Evolutionary conservation across 768 basidiomycete genomes (phyloP).

Genomic region (Butyriboletus loyo): DNA sequence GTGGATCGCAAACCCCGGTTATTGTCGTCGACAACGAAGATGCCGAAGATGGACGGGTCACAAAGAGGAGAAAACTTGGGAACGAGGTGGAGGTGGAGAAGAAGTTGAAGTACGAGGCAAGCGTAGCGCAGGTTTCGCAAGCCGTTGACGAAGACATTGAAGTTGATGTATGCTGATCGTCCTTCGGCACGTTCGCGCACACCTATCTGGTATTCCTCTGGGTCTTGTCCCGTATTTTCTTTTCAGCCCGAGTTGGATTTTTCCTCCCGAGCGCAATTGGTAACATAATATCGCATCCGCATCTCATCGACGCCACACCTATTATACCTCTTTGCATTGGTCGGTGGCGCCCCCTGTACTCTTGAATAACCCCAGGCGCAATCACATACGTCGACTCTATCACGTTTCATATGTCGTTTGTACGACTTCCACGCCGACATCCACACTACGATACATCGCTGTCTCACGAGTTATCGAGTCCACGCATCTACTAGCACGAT

Average conservation of each 20-base stretch:
- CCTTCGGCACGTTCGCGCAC: background rate
- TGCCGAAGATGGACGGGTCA: slow-evolving; percentile 46
- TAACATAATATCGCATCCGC: slow-evolving; percentile 15
- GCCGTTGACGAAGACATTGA: slow-evolving; percentile 29
- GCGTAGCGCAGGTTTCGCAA: slow-evolving; percentile 4
- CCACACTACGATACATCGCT: slow-evolving; percentile 1
- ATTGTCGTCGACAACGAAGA: slow-evolving; percentile 61
- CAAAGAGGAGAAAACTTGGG: slow-evolving; percentile 50
- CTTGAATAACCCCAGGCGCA: slow-evolving; percentile 18
- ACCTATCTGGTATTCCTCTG: background rate
- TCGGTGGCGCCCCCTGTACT: slow-evolving; percentile 7
- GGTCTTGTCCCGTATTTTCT: slow-evolving; percentile 1
- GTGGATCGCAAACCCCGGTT: slow-evolving; percentile 46
- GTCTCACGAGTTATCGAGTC: background rate
- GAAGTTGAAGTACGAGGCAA: slow-evolving; percentile 1
- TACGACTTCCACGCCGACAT: slow-evolving; percentile 6
- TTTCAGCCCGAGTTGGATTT: slow-evolving; percentile 1
- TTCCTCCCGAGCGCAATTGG: background rate
- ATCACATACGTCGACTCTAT: background rate
- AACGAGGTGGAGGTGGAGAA: slow-evolving; percentile 1
- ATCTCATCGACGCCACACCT: slow-evolving; percentile 14
- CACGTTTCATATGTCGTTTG: background rate
- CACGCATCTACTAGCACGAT: slow-evolving; percentile 12
- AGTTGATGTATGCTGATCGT: slow-evolving; percentile 26
- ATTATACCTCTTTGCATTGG: slow-evolving; percentile 20